phyloP scores from a whole-genome alignment of 305 asterid genomes.

The Solanum aculeatissimum region DNA sequence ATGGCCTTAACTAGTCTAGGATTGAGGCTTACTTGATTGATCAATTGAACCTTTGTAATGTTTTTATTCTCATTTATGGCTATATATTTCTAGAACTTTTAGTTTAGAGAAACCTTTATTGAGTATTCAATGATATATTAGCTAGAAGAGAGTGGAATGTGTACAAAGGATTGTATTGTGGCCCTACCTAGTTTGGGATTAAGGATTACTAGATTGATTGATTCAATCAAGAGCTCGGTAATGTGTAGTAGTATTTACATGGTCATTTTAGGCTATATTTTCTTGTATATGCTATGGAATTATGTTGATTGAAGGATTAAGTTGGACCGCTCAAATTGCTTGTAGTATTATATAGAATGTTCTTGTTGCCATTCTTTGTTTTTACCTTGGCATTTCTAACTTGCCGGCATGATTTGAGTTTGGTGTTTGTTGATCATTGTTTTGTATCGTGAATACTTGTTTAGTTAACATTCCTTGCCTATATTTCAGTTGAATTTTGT shows the following conservation, averaged over 20 bases:
- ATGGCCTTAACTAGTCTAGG: neutral
- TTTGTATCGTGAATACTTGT: neutral
- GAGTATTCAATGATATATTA: neutral
- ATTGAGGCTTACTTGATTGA: neutral
- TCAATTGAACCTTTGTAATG: neutral
- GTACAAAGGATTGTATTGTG: neutral
- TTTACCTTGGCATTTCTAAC: neutral
- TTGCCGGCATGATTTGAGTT: neutral
- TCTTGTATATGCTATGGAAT: neutral
- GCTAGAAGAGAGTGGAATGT: neutral
- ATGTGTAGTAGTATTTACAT: neutral
- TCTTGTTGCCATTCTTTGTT: neutral
- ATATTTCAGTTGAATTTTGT: neutral
- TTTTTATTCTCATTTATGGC: neutral
- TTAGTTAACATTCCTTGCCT: neutral
- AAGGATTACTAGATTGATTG: neutral
- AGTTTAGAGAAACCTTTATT: neutral
- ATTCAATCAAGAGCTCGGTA: neutral
- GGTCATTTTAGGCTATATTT: neutral
- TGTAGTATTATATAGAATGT: neutral
- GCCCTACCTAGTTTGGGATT: neutral
- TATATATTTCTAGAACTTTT: neutral
- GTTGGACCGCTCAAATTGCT: neutral
- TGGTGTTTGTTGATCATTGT: neutral
- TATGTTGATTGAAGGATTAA: neutral